A percentile compares a stretch with the other conserved stretches of the same genome.
These are phyloP conservation scores for Senecio squalidus DNA, from an alignment of 140 eudicot genomes.

Conservation along the genomic window DNA sequence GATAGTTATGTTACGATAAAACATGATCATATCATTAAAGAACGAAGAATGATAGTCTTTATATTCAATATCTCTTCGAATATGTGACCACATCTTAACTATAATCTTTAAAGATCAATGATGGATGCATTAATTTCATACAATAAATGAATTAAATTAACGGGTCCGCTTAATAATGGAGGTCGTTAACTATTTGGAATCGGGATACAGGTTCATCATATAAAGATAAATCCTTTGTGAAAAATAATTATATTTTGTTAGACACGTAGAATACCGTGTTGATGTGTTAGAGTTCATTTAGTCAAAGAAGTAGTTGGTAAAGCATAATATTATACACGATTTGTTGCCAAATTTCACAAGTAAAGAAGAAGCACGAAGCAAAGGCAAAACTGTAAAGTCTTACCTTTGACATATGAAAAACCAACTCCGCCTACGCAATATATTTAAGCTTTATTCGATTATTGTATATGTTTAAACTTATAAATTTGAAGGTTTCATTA, in stretches of 20 bases:
- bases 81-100: slow-evolving; percentile 13
- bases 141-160: slow-evolving; percentile 2
- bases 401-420: slow-evolving; percentile 4
- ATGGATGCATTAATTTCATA: slow-evolving; percentile 12
- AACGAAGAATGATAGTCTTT: slow-evolving; percentile 6
- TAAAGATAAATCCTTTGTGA: background rate
- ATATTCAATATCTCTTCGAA: background rate
- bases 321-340: background rate
- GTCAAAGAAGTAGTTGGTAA: slow-evolving; percentile 16
- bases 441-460: too few species aligned
- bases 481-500: too few species aligned
- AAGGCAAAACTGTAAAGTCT: slow-evolving; percentile 21
- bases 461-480: too few species aligned
- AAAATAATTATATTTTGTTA: background rate
- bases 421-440: too few species aligned
- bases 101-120: slow-evolving; percentile 5
- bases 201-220: slow-evolving; percentile 3
- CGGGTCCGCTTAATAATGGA: slow-evolving; percentile 16
- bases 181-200: too few species aligned
- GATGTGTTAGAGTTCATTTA: too few species aligned
- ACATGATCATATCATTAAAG: slow-evolving; percentile 20
- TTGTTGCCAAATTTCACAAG: slow-evolving; percentile 18
- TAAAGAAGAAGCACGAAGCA: slow-evolving; percentile 19
- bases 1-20: background rate
- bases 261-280: too few species aligned